A percentile compares a stretch with the other conserved stretches of the same genome.
Evolutionary conservation across 2,329 filamentous ascomycete species (phyloP).

Genomic region (Alternaria arbusti): DNA sequence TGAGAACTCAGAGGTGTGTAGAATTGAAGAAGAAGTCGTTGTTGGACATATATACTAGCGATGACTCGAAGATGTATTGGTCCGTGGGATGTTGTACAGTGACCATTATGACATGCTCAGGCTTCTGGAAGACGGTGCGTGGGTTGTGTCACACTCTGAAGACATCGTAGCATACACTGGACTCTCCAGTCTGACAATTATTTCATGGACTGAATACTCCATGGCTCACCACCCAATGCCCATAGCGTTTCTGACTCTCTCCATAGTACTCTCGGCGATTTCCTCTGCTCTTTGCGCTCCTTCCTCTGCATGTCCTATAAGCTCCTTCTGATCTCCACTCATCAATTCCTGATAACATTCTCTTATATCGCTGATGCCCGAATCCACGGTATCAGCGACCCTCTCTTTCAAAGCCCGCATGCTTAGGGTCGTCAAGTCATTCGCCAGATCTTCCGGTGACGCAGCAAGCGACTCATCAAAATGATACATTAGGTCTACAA

Average conservation of each 20-base stretch:
- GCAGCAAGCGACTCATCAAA: conserved; percentile 58
- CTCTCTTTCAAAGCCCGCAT: conserved; percentile 69
- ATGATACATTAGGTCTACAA: conserved; percentile 79
- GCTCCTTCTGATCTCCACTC: conserved; percentile 56
- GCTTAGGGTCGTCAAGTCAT: conserved; percentile 52
- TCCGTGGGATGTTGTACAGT: not conserved
- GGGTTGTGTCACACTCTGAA: not conserved
- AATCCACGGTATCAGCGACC: conserved; percentile 65
- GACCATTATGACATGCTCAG: too few relatives aligned
- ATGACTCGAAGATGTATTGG: not conserved
- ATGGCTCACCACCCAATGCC: conserved; percentile 15
- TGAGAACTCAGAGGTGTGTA: too few relatives aligned
- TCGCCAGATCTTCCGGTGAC: conserved; percentile 54
- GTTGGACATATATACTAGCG: too few relatives aligned
- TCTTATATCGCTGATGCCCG: conserved; percentile 61
- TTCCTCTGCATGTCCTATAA: conserved; percentile 64
- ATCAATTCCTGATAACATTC: conserved; percentile 63
- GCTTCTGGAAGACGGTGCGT: not conserved
- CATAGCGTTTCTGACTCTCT: conserved; percentile 26
- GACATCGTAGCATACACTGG: not conserved
- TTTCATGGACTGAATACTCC: not conserved
- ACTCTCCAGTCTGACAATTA: not conserved
- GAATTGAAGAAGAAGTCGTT: too few relatives aligned
- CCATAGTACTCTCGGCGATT: conserved; percentile 64
- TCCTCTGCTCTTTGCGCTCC: conserved; percentile 67